Base-by-base conservation (phyloP, 1,284 basidiomycete species). In the Entoloma clypeatum region DNA sequence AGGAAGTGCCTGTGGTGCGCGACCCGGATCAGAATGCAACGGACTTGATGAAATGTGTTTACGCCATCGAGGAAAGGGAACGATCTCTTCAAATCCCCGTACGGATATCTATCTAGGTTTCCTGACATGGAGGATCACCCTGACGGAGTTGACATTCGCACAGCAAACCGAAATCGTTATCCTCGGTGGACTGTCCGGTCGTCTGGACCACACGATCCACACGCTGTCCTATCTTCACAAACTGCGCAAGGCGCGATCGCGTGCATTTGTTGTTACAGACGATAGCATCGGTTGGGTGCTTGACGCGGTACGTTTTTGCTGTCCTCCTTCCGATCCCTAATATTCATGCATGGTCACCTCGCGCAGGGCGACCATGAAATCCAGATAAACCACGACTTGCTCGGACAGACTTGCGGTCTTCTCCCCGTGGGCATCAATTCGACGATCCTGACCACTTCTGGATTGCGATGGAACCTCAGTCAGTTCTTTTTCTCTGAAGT, bases 201-300 rank as follows among this genome's bases (percentile, higher is more conserved):
- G 95, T 9, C 69, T 99, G 3, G 96, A 99, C 58, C 95, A 99
- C 59, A 97, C 93, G 0, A 69, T 95, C 2, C 93, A 97, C 55
- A 89, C 91, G 0, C 72, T 98, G 21, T 88, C 92, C 4, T 77
- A 86, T 26, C 65, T 99, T 2, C 81, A 92, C 67, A 92, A 92
- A 60, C 68, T 94, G 10, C 80, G 89, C 13, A 74, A 71, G 50
- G 70, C 58, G 6, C 69, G 87, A 14, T 61, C 74, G 5, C 69
- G 71, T 11, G 79, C 86, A 1, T 93, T 81, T 58, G 88, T 79
- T 0, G 70, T 95, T 2, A 90, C 90, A 7, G 88, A 92, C 41
- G 90, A 94, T 39, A 92, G 86, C 52, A 68, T 93, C 6, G 90
- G 85, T 2, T 97, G 94, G 88, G 80, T 95, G 0, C 71, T 99